A percentile compares a stretch with the other conserved stretches of the same genome.
Evolutionary conservation across 371 early-diverging fungal genomes (phyloP).

Genomic region (Mortierella sp.): DNA sequence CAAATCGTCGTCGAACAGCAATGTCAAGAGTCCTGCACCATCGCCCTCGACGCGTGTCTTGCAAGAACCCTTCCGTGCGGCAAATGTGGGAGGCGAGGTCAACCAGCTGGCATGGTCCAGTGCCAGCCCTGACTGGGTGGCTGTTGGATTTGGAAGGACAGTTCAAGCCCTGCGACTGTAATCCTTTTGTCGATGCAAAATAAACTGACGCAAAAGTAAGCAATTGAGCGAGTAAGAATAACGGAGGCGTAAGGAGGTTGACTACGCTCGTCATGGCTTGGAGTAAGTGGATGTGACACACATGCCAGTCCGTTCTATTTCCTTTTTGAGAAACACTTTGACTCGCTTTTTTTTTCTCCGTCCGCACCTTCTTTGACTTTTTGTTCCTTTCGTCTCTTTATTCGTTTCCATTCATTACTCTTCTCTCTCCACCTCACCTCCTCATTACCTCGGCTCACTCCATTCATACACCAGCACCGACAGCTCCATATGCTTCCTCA

Average conservation of each 20-base stretch:
- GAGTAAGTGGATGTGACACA: neutral
- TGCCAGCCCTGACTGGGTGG: slow-evolving; percentile 81
- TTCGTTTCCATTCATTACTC: neutral
- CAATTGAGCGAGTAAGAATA: neutral
- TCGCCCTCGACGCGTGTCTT: slow-evolving; percentile 56
- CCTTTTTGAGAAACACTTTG: neutral
- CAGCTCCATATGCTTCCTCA: slow-evolving; percentile 37
- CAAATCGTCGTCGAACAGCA: slow-evolving; percentile 37
- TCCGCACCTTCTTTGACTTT: neutral
- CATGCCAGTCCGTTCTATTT: slow-evolving; percentile 1
- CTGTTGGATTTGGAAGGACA: slow-evolving; percentile 76
- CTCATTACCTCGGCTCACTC: neutral
- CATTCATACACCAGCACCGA: neutral
- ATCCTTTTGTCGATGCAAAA: neutral
- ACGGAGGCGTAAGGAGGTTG: neutral
- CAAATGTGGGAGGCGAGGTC: slow-evolving; percentile 76
- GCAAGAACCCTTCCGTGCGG: slow-evolving; percentile 79
- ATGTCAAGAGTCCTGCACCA: slow-evolving; percentile 36
- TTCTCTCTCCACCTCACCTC: neutral
- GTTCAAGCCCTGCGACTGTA: slow-evolving; percentile 71
- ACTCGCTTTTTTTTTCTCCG: slow-evolving; percentile 2
- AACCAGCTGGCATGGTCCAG: slow-evolving; percentile 83
- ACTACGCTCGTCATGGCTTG: neutral
- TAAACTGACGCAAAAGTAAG: neutral
- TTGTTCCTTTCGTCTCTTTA: neutral